phyloP scores from a whole-genome alignment of 805 yeast species.

The Kuraishia molischiana region DNA sequence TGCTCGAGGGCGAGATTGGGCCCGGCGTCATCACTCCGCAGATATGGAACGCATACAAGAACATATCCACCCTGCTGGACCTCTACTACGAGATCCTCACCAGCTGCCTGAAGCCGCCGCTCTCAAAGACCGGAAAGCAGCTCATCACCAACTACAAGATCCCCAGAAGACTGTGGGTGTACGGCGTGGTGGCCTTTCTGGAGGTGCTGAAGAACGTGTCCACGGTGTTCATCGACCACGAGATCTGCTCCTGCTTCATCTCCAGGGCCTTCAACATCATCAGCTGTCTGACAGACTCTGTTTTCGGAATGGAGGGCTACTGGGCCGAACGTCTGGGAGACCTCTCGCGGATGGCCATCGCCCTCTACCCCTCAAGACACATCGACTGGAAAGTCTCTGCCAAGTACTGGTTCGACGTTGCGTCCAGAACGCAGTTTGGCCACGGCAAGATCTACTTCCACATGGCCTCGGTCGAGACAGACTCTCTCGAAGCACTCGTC shows the following conservation, averaged over 20 bases:
- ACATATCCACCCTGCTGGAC: constrained; percentile 55
- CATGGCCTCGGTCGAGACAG: constrained; percentile 79
- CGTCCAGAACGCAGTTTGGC: constrained; percentile 67
- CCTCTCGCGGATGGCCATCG: constrained; percentile 80
- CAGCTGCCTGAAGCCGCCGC: constrained; percentile 57
- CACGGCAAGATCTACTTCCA: constrained; percentile 84
- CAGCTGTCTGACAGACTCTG: constrained; percentile 42
- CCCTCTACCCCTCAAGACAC: constrained; percentile 66
- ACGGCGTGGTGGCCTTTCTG: constrained; percentile 72
- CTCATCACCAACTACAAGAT: constrained; percentile 71
- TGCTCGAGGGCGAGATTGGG: constrained; percentile 32
- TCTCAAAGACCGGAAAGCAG: constrained; percentile 67
- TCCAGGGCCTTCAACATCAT: constrained; percentile 60
- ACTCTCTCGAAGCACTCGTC: constrained; percentile 66
- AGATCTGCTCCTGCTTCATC: constrained; percentile 66
- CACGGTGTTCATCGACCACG: constrained; percentile 67
- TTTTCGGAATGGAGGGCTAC: constrained; percentile 51
- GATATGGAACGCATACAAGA: constrained; percentile 63
- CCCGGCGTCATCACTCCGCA: constrained; percentile 43
- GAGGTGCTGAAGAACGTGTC: constrained; percentile 70
- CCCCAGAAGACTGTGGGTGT: constrained; percentile 76
- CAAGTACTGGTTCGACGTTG: constrained; percentile 72
- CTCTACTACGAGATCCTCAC: constrained; percentile 64
- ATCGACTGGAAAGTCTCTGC: constrained; percentile 83
- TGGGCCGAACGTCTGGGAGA: constrained; percentile 88